Evolutionary conservation across 257 asterid genomes (phyloP).

Genomic region (Penstemon davidsonii): DNA sequence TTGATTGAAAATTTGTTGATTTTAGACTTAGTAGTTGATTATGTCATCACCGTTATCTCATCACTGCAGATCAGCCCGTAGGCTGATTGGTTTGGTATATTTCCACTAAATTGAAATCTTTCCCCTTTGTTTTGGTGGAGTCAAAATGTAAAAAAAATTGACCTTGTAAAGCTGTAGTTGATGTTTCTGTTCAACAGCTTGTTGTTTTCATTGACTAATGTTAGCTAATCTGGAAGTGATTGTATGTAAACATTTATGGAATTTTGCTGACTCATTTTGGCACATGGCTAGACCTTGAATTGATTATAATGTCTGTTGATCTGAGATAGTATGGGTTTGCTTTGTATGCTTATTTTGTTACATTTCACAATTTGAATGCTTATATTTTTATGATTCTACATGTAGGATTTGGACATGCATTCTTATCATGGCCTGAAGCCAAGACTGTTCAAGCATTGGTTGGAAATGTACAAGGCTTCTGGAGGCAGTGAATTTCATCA

Average conservation of each 20-base stretch:
- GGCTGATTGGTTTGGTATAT: constrained; percentile 3
- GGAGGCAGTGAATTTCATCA: constrained; percentile 66
- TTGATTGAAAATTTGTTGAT: constrained; percentile 16
- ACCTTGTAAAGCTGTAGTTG: background rate
- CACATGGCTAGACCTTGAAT: background rate
- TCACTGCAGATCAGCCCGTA: background rate
- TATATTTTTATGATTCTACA: background rate
- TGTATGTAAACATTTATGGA: background rate
- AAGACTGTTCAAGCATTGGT: constrained; percentile 71
- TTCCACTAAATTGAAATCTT: constrained; percentile 7
- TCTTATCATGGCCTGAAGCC: constrained; percentile 58
- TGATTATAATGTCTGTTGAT: constrained; percentile 14
- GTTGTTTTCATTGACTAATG: background rate
- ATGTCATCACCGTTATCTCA: background rate
- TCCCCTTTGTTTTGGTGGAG: constrained; percentile 8
- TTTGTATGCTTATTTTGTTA: background rate
- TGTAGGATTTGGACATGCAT: constrained; percentile 52
- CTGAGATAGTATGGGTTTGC: constrained; percentile 3
- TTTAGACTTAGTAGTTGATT: background rate
- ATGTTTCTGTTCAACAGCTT: constrained; percentile 7
- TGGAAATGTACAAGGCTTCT: constrained; percentile 57
- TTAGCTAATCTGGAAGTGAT: constrained; percentile 9
- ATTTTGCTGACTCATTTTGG: background rate
- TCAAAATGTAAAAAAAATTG: background rate
- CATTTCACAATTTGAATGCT: background rate